Percentiles rank a stretch among this genome's conserved stretches.
Evolutionary conservation across 2,329 filamentous ascomycete genomes (phyloP).

Genomic region (Stachybotrys chartarum): DNA sequence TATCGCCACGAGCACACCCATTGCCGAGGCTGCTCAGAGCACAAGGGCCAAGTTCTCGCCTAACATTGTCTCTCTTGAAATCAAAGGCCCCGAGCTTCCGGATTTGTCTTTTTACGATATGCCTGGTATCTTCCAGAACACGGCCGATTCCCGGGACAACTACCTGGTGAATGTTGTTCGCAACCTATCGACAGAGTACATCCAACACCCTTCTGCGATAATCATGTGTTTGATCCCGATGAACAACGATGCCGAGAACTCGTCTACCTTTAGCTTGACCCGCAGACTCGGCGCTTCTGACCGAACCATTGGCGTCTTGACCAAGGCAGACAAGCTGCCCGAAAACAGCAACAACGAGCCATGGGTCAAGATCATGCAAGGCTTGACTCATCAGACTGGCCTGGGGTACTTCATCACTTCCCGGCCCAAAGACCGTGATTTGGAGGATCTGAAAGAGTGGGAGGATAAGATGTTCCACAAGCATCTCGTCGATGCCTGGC

Average conservation of each 20-base stretch:
- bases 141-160: slow-evolving; percentile 54
- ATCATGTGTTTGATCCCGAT: slow-evolving; percentile 73
- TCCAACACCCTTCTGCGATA: slow-evolving; percentile 61
- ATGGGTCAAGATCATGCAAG: slow-evolving; percentile 58
- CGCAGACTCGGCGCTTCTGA: slow-evolving; percentile 45
- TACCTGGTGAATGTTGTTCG: slow-evolving; percentile 67
- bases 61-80: slow-evolving; percentile 71
- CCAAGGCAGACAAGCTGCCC: slow-evolving; percentile 71
- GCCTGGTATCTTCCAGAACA: slow-evolving; percentile 71
- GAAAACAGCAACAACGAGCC: slow-evolving; percentile 40
- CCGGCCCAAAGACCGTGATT: slow-evolving; percentile 48
- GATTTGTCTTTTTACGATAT: slow-evolving; percentile 80
- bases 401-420: slow-evolving; percentile 78
- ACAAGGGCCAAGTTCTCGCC: slow-evolving; percentile 67
- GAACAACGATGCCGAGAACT: slow-evolving; percentile 72
- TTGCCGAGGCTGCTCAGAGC: slow-evolving; percentile 27
- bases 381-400: slow-evolving; percentile 54
- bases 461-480: slow-evolving; percentile 46
- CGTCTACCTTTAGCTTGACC: slow-evolving; percentile 61
- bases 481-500: slow-evolving; percentile 35
- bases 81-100: slow-evolving; percentile 63
- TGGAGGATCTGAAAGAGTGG: slow-evolving; percentile 44
- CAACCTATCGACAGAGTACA: slow-evolving; percentile 63
- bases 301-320: slow-evolving; percentile 69
- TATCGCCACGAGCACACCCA: slow-evolving; percentile 25